These are phyloP conservation scores for Sporothrix humicola DNA, from an alignment of 2,329 filamentous ascomycete genomes.

Conservation along the genomic window DNA sequence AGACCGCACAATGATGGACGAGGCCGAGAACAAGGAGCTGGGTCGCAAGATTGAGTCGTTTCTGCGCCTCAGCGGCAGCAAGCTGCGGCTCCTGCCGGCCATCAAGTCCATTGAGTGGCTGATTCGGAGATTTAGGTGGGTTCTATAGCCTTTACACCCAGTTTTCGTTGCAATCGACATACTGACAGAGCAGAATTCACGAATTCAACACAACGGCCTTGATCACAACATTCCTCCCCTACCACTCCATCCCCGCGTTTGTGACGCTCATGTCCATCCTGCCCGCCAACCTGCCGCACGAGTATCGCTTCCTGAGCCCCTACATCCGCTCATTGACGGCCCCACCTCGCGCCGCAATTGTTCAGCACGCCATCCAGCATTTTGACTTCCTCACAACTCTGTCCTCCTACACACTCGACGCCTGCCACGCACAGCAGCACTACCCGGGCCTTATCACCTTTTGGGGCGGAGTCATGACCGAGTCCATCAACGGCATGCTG, in stretches of 20 bases:
- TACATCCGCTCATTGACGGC: slow-evolving; percentile 79
- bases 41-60: slow-evolving; percentile 80
- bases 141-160: slow-evolving; percentile 31
- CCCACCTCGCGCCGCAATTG: slow-evolving; percentile 79
- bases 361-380: slow-evolving; percentile 82
- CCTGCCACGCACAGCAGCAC: slow-evolving; percentile 72
- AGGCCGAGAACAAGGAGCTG: slow-evolving; percentile 79
- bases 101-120: slow-evolving; percentile 96
- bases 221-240: slow-evolving; percentile 87
- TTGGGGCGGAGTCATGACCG: slow-evolving; percentile 87
- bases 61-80: slow-evolving; percentile 76
- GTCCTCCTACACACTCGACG: slow-evolving; percentile 78
- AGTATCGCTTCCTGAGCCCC: slow-evolving; percentile 83
- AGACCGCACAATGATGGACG: slow-evolving; percentile 84
- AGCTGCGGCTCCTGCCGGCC: slow-evolving; percentile 81
- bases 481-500: slow-evolving; percentile 82
- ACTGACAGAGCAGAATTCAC: slow-evolving; percentile 68
- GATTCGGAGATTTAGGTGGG: slow-evolving; percentile 82
- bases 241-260: slow-evolving; percentile 86
- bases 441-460: slow-evolving; percentile 82
- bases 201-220: slow-evolving; percentile 83
- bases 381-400: slow-evolving; percentile 75
- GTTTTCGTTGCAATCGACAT: background rate
- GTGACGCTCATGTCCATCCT: slow-evolving; percentile 85
- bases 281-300: slow-evolving; percentile 72